A percentile compares a stretch with the other conserved stretches of the same genome.
phyloP scores from a whole-genome alignment of 2,329 filamentous ascomycete genomes.

The Fusarium fujikuroi region DNA sequence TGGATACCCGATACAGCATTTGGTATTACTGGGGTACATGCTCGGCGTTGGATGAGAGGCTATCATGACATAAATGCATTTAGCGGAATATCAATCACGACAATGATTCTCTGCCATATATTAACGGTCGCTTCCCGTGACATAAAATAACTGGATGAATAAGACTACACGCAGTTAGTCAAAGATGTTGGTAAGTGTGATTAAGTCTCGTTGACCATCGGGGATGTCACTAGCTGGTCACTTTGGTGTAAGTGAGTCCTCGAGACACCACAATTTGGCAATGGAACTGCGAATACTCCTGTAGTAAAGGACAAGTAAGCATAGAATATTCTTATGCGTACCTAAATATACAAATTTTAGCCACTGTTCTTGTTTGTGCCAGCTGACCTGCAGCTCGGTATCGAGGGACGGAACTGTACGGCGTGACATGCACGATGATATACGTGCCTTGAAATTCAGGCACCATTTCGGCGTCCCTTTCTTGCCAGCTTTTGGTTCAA shows the following conservation, averaged over 20 bases:
- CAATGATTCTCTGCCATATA: constrained; percentile 18
- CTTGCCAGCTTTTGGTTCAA: constrained; percentile 46
- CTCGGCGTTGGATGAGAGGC: constrained; percentile 45
- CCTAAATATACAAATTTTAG: background rate
- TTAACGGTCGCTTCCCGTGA: background rate
- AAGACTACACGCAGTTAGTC: too few species aligned
- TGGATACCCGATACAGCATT: constrained; percentile 50
- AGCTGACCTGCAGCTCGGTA: constrained; percentile 25
- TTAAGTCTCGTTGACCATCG: background rate
- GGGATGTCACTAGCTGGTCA: background rate
- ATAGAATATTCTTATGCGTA: background rate
- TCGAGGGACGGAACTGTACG: constrained; percentile 6
- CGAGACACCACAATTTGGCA: background rate
- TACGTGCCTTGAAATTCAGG: constrained; percentile 41
- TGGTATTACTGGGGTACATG: constrained; percentile 39
- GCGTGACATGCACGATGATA: constrained; percentile 37
- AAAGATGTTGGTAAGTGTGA: background rate
- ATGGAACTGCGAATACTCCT: background rate
- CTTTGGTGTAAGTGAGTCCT: background rate
- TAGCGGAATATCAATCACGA: constrained; percentile 44
- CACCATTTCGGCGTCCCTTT: constrained; percentile 39
- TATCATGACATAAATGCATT: constrained; percentile 39
- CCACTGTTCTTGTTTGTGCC: constrained; percentile 9
- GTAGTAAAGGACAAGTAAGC: background rate
- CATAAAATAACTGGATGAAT: background rate